These are phyloP conservation scores for Syzygium jambos DNA, from an alignment of 345 rosid species.

Conservation along the genomic window DNA sequence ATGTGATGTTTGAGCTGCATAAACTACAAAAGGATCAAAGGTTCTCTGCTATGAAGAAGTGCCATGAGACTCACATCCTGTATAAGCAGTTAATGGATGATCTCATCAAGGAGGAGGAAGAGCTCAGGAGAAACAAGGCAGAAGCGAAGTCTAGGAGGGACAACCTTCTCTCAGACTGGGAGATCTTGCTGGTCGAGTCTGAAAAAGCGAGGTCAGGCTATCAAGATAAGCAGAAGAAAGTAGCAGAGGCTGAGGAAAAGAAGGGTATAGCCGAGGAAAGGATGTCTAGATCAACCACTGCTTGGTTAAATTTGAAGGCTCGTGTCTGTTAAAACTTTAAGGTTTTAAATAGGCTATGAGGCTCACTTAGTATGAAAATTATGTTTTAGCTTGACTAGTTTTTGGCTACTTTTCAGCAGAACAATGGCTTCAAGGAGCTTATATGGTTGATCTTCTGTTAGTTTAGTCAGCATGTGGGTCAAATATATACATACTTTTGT, in stretches of 20 bases:
- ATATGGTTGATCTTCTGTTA: no score
- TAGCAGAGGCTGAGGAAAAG: background rate
- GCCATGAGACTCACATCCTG: background rate
- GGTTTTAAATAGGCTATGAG: background rate
- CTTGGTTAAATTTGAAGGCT: slow-evolving; percentile 5
- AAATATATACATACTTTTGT: no score
- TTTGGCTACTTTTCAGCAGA: background rate
- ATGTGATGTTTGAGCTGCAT: background rate
- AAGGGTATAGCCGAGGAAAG: background rate
- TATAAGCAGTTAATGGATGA: background rate
- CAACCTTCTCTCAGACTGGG: background rate
- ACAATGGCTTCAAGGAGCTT: background rate
- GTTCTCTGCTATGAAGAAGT: background rate
- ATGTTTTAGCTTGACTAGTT: background rate
- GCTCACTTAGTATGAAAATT: background rate
- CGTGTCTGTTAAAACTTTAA: background rate
- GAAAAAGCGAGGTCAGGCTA: background rate
- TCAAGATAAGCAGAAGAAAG: background rate
- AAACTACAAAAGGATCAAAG: background rate
- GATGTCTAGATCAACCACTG: background rate
- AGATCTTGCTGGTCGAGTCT: background rate
- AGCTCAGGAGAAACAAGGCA: background rate
- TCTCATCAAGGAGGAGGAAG: background rate
- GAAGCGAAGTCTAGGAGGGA: background rate
- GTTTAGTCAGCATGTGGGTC: background rate